Evolutionary conservation across 331 rosid genomes (phyloP).

Genomic region (Arachis monticola): DNA sequence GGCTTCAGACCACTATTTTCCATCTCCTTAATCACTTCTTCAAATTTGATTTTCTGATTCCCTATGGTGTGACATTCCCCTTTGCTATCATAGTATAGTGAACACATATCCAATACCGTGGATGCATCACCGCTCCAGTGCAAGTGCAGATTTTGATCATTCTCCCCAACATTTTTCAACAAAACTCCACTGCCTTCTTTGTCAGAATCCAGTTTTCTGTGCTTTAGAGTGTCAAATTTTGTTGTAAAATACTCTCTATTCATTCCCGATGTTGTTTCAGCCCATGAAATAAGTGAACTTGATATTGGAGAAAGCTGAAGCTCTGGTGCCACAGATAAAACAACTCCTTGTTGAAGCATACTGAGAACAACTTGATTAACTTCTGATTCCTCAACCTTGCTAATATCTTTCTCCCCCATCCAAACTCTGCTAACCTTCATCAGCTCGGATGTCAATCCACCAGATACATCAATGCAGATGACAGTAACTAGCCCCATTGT

Average conservation of each 20-base stretch:
- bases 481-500: constrained; percentile 65
- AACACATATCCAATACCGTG: constrained; percentile 61
- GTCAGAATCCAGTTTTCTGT: constrained; percentile 29
- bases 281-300: constrained; percentile 43
- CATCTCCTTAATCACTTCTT: constrained; percentile 47
- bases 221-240: constrained; percentile 26
- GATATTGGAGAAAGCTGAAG: constrained; percentile 27
- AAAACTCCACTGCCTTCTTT: constrained; percentile 43
- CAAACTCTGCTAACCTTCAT: constrained; percentile 49
- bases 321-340: constrained; percentile 40
- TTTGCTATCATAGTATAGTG: constrained; percentile 50
- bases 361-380: constrained; percentile 28
- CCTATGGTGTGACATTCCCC: constrained; percentile 49
- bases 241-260: neutral
- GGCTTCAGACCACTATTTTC: constrained; percentile 53
- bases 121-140: constrained; percentile 65
- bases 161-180: constrained; percentile 37
- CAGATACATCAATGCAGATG: constrained; percentile 57
- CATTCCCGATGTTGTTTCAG: constrained; percentile 32
- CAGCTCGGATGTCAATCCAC: constrained; percentile 34
- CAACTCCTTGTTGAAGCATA: constrained; percentile 47
- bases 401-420: constrained; percentile 52
- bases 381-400: constrained; percentile 18
- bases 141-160: constrained; percentile 41
- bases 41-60: constrained; percentile 34